Evolutionary conservation across 306 rosid species (phyloP).

Genomic region (Cicer bijugum): DNA sequence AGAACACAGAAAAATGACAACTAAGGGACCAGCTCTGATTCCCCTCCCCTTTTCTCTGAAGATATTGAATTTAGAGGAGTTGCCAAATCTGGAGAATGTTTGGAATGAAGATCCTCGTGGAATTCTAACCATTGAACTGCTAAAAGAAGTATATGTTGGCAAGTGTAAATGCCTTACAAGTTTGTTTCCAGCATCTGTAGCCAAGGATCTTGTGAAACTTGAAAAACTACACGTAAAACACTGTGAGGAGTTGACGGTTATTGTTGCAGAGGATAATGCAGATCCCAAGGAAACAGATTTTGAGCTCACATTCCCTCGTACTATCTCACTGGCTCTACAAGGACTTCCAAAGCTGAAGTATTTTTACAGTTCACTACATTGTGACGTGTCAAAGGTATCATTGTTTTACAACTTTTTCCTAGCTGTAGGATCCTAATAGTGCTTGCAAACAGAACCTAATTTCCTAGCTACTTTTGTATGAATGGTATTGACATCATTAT

Average conservation of each 20-base stretch:
- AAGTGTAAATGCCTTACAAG: constrained; percentile 23
- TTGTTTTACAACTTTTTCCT: too few species aligned
- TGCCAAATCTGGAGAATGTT: constrained; percentile 39
- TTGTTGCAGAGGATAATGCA: background rate
- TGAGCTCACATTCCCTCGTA: background rate
- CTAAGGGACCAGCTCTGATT: background rate
- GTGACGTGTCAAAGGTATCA: too few species aligned
- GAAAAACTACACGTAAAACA: background rate
- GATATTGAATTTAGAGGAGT: background rate
- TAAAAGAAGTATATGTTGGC: background rate
- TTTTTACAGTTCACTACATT: too few species aligned
- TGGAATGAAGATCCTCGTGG: constrained; percentile 41
- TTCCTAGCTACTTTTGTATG: too few species aligned
- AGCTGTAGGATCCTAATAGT: too few species aligned
- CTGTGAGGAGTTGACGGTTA: background rate
- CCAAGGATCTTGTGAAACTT: constrained; percentile 28
- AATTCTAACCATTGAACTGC: background rate
- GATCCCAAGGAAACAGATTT: background rate
- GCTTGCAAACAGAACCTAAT: too few species aligned
- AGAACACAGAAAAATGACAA: background rate
- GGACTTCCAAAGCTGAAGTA: too few species aligned
- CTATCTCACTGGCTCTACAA: too few species aligned
- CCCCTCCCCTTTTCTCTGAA: constrained; percentile 16
- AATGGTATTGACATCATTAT: too few species aligned
- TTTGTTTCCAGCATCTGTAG: constrained; percentile 38